These are phyloP conservation scores for Dacryopinax primogenitus DNA, from an alignment of 768 basidiomycete species.

Conservation along the genomic window DNA sequence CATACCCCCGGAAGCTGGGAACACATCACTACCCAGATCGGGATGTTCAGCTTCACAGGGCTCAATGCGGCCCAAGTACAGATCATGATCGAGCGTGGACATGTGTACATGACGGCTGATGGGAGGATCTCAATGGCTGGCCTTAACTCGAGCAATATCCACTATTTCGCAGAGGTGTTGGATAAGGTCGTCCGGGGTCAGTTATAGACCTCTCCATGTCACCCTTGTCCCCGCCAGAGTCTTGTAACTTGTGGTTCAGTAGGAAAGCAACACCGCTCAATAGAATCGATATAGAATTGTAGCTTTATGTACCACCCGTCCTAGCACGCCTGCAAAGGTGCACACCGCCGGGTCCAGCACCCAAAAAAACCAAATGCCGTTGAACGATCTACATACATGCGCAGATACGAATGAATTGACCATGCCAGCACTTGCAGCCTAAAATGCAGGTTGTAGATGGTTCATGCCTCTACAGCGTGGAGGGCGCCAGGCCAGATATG, in stretches of 20 bases:
- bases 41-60: constrained; percentile 95
- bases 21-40: constrained; percentile 93
- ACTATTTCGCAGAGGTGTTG: constrained; percentile 56
- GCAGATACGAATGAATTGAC: no score
- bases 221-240: no score
- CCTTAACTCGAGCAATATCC: constrained; percentile 65
- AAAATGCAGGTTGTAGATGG: not conserved
- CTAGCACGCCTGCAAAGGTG: no score
- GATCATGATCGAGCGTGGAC: constrained; percentile 53
- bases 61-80: constrained; percentile 53
- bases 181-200: constrained; percentile 51
- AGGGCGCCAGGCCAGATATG: constrained; percentile 10
- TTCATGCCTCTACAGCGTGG: not conserved
- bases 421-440: no score
- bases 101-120: constrained; percentile 75
- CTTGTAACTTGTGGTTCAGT: no score
- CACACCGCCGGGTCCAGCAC: no score
- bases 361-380: no score
- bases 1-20: constrained; percentile 88
- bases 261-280: no score
- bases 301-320: no score
- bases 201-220: constrained; percentile 21
- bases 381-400: no score
- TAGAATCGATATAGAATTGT: no score
- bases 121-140: constrained; percentile 94